Evolutionary conservation across 768 basidiomycete species (phyloP).

Genomic region (Amanita thiersii): DNA sequence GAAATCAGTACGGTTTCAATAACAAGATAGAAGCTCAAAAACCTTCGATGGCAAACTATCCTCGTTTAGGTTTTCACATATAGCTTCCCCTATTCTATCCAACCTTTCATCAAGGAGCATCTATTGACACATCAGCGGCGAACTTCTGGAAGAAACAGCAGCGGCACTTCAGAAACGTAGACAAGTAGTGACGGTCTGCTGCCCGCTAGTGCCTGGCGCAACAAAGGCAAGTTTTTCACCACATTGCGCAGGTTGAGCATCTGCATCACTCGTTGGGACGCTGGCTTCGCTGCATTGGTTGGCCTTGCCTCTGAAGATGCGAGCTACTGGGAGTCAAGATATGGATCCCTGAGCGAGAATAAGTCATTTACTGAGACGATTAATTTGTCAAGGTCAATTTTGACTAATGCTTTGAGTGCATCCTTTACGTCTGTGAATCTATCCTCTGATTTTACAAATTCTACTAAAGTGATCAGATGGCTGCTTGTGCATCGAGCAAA

Average conservation of each 20-base stretch:
- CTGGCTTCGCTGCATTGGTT: slow-evolving; percentile 49
- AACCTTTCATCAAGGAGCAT: slow-evolving; percentile 74
- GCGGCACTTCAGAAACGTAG: slow-evolving; percentile 49
- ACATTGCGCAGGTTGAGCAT: slow-evolving; percentile 74
- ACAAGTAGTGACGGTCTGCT: slow-evolving; percentile 51
- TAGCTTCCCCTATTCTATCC: slow-evolving; percentile 47
- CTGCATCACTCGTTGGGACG: slow-evolving; percentile 62
- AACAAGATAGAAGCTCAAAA: not conserved
- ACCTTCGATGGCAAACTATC: slow-evolving; percentile 58
- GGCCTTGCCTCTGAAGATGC: slow-evolving; percentile 53
- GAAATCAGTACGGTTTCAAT: not conserved
- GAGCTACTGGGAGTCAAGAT: slow-evolving; percentile 35
- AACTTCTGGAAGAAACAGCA: not conserved
- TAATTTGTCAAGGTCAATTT: slow-evolving; percentile 84
- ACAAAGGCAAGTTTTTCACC: slow-evolving; percentile 55
- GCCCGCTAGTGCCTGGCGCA: slow-evolving; percentile 55
- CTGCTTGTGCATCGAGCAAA: not conserved
- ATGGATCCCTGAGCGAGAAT: not conserved
- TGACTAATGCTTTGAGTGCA: slow-evolving; percentile 63
- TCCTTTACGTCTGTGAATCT: slow-evolving; percentile 59
- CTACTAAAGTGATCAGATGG: slow-evolving; percentile 25
- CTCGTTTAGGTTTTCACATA: slow-evolving; percentile 67
- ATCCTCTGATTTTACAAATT: slow-evolving; percentile 72
- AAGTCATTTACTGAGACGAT: slow-evolving; percentile 48
- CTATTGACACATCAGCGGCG: slow-evolving; percentile 22